Conservation (phyloP, 2,329 filamentous ascomycete genomes). For the Colletotrichum lini region DNA sequence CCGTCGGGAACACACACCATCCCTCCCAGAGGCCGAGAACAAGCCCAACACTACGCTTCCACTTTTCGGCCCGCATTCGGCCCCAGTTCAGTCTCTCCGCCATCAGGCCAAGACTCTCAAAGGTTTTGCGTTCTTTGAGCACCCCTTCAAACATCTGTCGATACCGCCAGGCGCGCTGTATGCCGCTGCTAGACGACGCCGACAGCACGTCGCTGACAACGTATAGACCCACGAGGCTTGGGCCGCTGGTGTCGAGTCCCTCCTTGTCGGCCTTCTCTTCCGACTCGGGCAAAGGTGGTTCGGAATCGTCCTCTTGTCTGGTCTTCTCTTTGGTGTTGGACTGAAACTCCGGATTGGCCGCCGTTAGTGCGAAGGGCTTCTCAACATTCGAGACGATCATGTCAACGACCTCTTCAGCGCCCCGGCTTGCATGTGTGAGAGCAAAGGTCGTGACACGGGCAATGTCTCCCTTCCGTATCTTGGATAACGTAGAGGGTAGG, state of each 20-base stretch:
- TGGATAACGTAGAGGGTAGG: slow-evolving; percentile 81
- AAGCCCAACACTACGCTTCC: slow-evolving; percentile 81
- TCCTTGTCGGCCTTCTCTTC: slow-evolving; percentile 61
- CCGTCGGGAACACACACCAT: slow-evolving; percentile 81
- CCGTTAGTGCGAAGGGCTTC: slow-evolving; percentile 80
- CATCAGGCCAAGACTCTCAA: slow-evolving; percentile 81
- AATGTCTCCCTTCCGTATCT: slow-evolving; percentile 86
- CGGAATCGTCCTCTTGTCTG: slow-evolving; percentile 53
- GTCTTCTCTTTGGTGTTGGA: slow-evolving; percentile 43
- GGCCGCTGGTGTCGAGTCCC: slow-evolving; percentile 74
- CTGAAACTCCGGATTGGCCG: slow-evolving; percentile 68
- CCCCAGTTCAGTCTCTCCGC: slow-evolving; percentile 84
- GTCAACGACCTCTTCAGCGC: slow-evolving; percentile 92
- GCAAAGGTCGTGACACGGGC: slow-evolving; percentile 90
- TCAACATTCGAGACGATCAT: slow-evolving; percentile 88
- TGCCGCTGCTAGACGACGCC: slow-evolving; percentile 80
- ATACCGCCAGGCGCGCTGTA: slow-evolving; percentile 90
- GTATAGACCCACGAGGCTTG: slow-evolving; percentile 86
- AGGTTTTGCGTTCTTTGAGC: slow-evolving; percentile 77
- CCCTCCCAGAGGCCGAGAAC: slow-evolving; percentile 80
- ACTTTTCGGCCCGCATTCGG: slow-evolving; percentile 85
- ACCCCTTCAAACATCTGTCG: slow-evolving; percentile 83
- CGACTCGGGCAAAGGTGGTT: slow-evolving; percentile 53
- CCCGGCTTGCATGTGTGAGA: slow-evolving; percentile 86
- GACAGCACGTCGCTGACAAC: slow-evolving; percentile 84